Evolutionary conservation across 768 basidiomycete genomes (phyloP), one percentile per base, ranked within the genome.

Genomic region (Termitomyces titanicus): DNA sequence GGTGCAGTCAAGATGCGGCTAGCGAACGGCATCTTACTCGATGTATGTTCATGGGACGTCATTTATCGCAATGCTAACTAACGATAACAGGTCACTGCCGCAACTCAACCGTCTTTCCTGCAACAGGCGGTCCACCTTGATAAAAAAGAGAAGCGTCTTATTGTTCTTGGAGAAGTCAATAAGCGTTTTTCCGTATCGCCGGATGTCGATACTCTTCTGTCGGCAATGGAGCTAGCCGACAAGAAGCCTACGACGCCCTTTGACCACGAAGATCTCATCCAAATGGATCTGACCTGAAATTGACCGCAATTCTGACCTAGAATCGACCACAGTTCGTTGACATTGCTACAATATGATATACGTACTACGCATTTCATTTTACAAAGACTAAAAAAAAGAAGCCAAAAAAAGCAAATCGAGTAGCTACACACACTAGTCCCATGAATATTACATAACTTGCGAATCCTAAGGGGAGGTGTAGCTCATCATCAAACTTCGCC

Each of bases 1-100:
- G 94, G 94, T 6, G 78, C 81, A 10, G 88, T 94, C 53, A 95
- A 92, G 70, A 90, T 97, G 77, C 86, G 90, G 20, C 71, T 97
- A 24, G 79, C 78, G 3, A 86, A 94, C 58, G 89, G 83, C 33
- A 92, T 94, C 35, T 72, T 96, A 12, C 74, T 96, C 66, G 88
- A 95, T 66, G 94, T 94, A 68, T 59, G 85, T 72, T 17, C 38
- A 38, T 53, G 33, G 39, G 37, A n/a, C n/a, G 11, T 27, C 31
- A 54, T 35, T n/a, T 31, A 12, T 5, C 25, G 3, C 37, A 47
- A 47, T 13, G 50, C 8, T 31, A 33, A 46, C 20, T 25, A 8
- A 48, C 37, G 27, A 51, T 44, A 42, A 34, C 63, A 92, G 94
- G 86, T 96, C 31, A 83, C 81, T 17, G 84, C 88, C 10, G 91